Conservation (phyloP, 768 basidiomycete species). For the Trametes gibbosa region DNA sequence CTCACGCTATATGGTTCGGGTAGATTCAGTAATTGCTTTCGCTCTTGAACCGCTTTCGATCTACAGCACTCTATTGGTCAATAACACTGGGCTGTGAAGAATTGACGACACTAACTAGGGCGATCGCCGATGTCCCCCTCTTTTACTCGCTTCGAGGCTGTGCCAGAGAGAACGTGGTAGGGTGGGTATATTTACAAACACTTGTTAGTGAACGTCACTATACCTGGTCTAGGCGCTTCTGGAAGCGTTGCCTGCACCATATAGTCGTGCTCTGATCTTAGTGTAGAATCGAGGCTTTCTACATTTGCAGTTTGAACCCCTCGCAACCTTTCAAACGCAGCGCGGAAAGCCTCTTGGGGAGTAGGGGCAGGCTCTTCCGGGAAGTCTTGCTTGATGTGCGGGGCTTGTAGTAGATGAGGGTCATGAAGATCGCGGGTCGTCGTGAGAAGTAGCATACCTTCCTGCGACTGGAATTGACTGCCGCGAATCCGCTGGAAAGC, state of each 20-base stretch:
- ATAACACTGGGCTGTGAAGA: neutral
- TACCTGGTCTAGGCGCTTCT: neutral
- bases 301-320: neutral
- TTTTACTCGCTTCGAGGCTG: slow-evolving; percentile 8
- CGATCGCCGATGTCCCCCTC: slow-evolving; percentile 1
- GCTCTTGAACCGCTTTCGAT: neutral
- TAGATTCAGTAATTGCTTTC: neutral
- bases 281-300: neutral
- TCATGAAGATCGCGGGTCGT: too few species aligned
- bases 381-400: slow-evolving; percentile 9
- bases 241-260: too few species aligned
- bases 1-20: neutral
- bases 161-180: neutral
- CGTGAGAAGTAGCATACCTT: neutral
- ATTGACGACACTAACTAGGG: neutral
- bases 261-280: too few species aligned
- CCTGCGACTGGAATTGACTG: neutral
- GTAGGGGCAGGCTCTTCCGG: neutral
- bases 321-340: neutral
- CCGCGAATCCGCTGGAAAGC: slow-evolving; percentile 5
- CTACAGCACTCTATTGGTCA: neutral
- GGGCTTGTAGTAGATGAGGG: neutral
- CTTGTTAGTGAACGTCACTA: neutral
- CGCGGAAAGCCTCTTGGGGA: neutral
- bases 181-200: neutral